phyloP scores from a whole-genome alignment of 805 yeast species.

The Metschnikowia peoriensis region DNA sequence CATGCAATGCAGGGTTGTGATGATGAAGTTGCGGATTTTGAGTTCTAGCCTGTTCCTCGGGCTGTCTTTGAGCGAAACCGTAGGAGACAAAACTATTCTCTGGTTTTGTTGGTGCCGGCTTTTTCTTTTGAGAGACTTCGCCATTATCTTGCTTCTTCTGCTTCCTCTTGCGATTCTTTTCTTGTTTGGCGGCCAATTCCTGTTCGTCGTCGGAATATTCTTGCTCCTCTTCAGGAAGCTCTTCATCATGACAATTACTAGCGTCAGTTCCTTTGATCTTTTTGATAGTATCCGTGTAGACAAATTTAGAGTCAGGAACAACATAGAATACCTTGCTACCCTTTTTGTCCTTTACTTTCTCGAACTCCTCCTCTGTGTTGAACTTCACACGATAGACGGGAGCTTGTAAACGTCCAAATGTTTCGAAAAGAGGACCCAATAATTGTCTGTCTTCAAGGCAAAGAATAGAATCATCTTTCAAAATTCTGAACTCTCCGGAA shows the following conservation, averaged over 20 bases:
- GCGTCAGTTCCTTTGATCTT: constrained; percentile 88
- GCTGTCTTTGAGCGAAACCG: constrained; percentile 15
- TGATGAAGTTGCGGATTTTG: constrained; percentile 6
- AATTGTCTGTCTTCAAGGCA: constrained; percentile 70
- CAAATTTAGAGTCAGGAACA: constrained; percentile 75
- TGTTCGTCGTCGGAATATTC: constrained; percentile 94
- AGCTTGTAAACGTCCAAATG: constrained; percentile 80
- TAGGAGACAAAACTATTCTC: constrained; percentile 18
- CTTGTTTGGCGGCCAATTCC: constrained; percentile 68
- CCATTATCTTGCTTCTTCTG: constrained; percentile 30
- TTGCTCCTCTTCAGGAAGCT: constrained; percentile 86
- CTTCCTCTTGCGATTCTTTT: constrained; percentile 57
- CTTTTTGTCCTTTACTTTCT: constrained; percentile 42
- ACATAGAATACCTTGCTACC: constrained; percentile 71
- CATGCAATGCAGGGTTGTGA: constrained; percentile 11
- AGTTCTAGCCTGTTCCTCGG: neutral
- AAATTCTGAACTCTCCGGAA: constrained; percentile 82
- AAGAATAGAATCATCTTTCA: constrained; percentile 77
- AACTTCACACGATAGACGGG: constrained; percentile 82
- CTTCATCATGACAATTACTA: constrained; percentile 92
- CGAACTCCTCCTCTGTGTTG: constrained; percentile 48
- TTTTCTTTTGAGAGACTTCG: constrained; percentile 19
- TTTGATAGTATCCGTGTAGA: constrained; percentile 71
- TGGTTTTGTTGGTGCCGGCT: constrained; percentile 13
- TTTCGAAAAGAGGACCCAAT: constrained; percentile 80